A percentile compares a stretch with the other conserved stretches of the same genome.
phyloP scores from a whole-genome alignment of 495 filamentous ascomycete species.

The Parmelia sp. region DNA sequence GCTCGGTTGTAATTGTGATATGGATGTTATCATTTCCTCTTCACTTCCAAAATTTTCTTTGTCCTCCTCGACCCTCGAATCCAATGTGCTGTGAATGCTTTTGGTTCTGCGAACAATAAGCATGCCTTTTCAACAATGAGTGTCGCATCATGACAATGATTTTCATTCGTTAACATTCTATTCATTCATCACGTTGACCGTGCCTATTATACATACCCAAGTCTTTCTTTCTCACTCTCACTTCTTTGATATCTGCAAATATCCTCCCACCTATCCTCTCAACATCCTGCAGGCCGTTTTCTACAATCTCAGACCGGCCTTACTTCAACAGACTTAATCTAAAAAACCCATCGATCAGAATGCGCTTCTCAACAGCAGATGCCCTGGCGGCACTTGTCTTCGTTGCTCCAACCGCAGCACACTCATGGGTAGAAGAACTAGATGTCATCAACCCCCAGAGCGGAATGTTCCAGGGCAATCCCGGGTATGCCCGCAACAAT shows the following conservation, averaged over 20 bases:
- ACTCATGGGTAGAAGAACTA: slow-evolving; percentile 76
- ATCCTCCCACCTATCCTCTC: background rate
- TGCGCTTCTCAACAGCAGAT: slow-evolving; percentile 15
- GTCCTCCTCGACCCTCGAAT: background rate
- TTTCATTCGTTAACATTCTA: slow-evolving; percentile 11
- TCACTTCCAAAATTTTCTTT: slow-evolving; percentile 1
- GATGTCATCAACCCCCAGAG: slow-evolving; percentile 57
- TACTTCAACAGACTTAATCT: background rate
- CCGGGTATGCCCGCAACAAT: slow-evolving; percentile 64
- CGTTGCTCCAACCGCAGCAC: slow-evolving; percentile 41
- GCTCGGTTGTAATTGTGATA: background rate
- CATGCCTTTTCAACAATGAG: slow-evolving; percentile 5
- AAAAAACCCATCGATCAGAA: background rate
- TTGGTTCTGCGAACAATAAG: background rate
- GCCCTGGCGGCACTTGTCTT: slow-evolving; percentile 32
- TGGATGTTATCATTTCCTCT: background rate
- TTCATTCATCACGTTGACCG: slow-evolving; percentile 19
- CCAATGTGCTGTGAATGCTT: slow-evolving; percentile 4
- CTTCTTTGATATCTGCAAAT: background rate
- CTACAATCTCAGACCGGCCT: slow-evolving; percentile 6
- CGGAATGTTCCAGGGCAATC: slow-evolving; percentile 62
- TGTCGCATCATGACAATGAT: background rate
- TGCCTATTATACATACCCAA: background rate
- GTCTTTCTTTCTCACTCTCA: background rate
- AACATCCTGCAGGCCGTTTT: background rate